Evolutionary conservation across 2,329 filamentous ascomycete genomes (phyloP).

Genomic region (Monilinia fructicola): DNA sequence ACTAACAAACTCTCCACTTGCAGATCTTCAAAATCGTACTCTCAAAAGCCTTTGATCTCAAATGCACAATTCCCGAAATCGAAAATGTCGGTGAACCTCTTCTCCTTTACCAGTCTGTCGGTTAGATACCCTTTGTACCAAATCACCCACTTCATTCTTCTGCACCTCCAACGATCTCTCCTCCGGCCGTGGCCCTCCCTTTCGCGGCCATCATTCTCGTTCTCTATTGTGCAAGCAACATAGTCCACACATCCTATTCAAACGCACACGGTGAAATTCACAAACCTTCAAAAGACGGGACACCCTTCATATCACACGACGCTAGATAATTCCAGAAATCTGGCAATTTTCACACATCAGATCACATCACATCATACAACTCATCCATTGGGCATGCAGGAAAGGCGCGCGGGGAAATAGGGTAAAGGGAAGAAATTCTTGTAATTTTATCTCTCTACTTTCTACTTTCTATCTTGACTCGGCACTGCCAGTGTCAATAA

Average conservation of each 20-base stretch:
- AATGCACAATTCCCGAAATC: conserved; percentile 98
- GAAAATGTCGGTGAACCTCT: conserved; percentile 96
- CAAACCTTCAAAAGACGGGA: neutral
- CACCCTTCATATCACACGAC: neutral
- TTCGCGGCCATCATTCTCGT: neutral
- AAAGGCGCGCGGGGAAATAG: conserved; percentile 15
- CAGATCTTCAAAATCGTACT: conserved; percentile 99
- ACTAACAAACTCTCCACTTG: conserved; percentile 18
- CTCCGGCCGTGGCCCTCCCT: neutral
- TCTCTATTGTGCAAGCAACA: conserved; percentile 11
- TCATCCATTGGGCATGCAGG: conserved; percentile 16
- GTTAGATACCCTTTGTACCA: conserved; percentile 10
- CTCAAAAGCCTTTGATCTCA: conserved; percentile 96
- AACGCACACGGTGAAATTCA: neutral
- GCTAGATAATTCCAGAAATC: conserved; percentile 7
- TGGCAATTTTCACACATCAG: neutral
- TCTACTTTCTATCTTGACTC: conserved; percentile 13
- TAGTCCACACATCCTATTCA: neutral
- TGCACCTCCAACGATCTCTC: conserved; percentile 5
- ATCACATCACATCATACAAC: conserved; percentile 4
- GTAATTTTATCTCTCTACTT: conserved; percentile 19
- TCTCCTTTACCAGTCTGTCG: conserved; percentile 74
- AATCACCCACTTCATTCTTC: neutral
- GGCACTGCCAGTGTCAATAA: conserved; percentile 1
- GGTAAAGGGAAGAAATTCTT: conserved; percentile 7